phyloP scores from a whole-genome alignment of 129 eudicot genomes.

The Ambrosia trifida region DNA sequence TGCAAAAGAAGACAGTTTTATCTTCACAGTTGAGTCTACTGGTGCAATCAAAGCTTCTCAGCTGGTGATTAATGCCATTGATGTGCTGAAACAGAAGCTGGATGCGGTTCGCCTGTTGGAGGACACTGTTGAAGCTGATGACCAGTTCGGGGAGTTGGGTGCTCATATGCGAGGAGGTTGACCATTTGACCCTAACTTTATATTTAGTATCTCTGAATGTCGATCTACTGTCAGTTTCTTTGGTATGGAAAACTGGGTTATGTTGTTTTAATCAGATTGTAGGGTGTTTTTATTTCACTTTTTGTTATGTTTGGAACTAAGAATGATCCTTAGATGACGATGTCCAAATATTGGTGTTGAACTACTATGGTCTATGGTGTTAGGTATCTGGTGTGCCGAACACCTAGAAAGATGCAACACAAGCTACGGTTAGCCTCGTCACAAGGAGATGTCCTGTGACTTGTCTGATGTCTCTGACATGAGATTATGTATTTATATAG shows the following conservation, averaged over 20 bases:
- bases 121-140: constrained; percentile 93
- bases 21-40: constrained; percentile 91
- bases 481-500: too few species aligned
- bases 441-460: not conserved
- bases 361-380: not conserved
- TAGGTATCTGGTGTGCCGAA: not conserved
- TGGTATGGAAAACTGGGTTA: constrained; percentile 15
- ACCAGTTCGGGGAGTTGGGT: constrained; percentile 91
- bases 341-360: not conserved
- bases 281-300: constrained; percentile 4
- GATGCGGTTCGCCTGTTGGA: constrained; percentile 95
- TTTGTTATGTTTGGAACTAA: not conserved
- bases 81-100: constrained; percentile 80
- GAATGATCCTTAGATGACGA: not conserved
- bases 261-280: not conserved
- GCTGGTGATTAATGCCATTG: constrained; percentile 84
- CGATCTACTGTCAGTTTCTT: constrained; percentile 10
- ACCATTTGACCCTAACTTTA: constrained; percentile 31
- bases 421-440: too few species aligned
- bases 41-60: constrained; percentile 95
- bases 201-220: not conserved
- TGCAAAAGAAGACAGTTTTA: constrained; percentile 89
- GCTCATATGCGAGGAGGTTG: constrained; percentile 97
- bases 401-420: not conserved
- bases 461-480: not conserved